These are phyloP conservation scores for Phytophthora sp. DNA, from an alignment of 352 stramenopile genomes.

Conservation along the genomic window DNA sequence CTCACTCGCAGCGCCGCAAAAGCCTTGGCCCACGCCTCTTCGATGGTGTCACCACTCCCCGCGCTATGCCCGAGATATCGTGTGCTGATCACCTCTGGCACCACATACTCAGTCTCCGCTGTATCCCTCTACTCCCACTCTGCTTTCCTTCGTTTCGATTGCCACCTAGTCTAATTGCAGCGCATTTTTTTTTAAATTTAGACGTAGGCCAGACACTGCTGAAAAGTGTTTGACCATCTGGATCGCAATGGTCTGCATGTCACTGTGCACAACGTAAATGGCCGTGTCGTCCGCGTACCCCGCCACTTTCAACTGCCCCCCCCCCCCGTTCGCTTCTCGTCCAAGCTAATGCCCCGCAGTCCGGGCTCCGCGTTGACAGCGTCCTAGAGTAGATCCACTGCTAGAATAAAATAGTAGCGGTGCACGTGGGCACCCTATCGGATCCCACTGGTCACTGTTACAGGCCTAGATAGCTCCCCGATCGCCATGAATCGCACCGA, in stretches of 20 bases:
- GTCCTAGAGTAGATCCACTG: conserved; percentile 5
- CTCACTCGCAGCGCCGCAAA: not conserved
- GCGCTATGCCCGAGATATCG: no score
- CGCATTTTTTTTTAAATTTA: no score
- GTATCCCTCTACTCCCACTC: no score
- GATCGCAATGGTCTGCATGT: no score
- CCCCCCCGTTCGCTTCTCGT: not conserved
- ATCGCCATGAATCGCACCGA: conserved; percentile 11
- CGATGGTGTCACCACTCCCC: no score
- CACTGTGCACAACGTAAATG: not conserved
- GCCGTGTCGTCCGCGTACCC: conserved; percentile 14
- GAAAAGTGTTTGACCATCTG: no score
- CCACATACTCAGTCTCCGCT: no score
- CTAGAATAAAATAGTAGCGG: conserved; percentile 4
- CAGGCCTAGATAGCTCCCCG: not conserved
- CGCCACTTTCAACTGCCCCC: not conserved
- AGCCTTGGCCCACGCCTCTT: not conserved
- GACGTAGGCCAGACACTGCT: no score
- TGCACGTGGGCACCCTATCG: conserved; percentile 4
- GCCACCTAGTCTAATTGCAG: no score
- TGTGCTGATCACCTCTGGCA: no score
- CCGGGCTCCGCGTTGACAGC: not conserved
- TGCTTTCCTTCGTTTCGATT: no score
- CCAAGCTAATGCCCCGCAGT: not conserved
- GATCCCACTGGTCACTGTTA: conserved; percentile 1